These are phyloP conservation scores for Talaromyces sp. DNA, from an alignment of 2,329 filamentous ascomycete genomes.

Conservation along the genomic window DNA sequence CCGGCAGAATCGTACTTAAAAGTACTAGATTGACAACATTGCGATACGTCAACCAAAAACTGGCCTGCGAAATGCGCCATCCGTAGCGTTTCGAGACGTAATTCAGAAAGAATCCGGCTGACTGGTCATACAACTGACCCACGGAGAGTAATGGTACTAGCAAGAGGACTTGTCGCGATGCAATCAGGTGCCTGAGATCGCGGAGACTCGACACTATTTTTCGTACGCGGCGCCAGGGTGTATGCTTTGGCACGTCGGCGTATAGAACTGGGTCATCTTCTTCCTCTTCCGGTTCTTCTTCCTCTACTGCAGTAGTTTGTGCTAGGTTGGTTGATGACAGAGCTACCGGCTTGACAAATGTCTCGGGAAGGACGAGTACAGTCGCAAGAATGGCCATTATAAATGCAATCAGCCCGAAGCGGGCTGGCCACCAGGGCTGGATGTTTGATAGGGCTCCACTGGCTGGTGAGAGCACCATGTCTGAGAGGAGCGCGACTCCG, in stretches of 20 bases:
- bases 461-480: conserved; percentile 19
- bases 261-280: conserved; percentile 21
- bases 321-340: not conserved
- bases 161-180: conserved; percentile 17
- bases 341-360: conserved; percentile 3
- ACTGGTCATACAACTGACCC: conserved; percentile 20
- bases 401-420: conserved; percentile 18
- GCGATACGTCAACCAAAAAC: conserved; percentile 21
- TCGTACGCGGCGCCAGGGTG: not conserved
- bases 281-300: conserved; percentile 19
- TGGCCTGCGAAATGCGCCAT: conserved; percentile 21
- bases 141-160: conserved; percentile 19
- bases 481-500: conserved; percentile 18
- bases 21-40: conserved; percentile 20
- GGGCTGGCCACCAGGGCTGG: conserved; percentile 22
- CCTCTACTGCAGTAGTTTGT: not conserved
- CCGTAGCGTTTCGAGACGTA: conserved; percentile 21
- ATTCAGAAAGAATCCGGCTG: conserved; percentile 18
- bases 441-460: conserved; percentile 15
- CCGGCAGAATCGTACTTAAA: conserved; percentile 17
- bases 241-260: conserved; percentile 14
- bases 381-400: conserved; percentile 18
- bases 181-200: conserved; percentile 16
- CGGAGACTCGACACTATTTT: conserved; percentile 13
- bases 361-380: conserved; percentile 19